Evolutionary conservation across 2,329 filamentous ascomycete genomes (phyloP).

Genomic region (Cytospora chrysosperma): DNA sequence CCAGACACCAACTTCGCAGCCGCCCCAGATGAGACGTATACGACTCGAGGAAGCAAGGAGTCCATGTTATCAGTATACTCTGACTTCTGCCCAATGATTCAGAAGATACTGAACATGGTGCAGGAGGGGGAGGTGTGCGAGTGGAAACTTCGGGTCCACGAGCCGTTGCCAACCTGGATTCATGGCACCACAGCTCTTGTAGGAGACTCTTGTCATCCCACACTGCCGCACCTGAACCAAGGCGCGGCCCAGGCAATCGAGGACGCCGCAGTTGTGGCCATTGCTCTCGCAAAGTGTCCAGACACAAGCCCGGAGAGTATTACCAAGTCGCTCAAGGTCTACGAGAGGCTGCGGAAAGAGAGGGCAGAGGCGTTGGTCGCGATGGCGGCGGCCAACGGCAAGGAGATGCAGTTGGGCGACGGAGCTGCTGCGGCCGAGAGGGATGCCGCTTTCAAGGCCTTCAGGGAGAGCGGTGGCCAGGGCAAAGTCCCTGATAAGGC

Average conservation of each 20-base stretch:
- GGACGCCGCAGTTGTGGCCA: constrained; percentile 50
- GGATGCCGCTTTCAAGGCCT: constrained; percentile 42
- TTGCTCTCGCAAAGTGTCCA: constrained; percentile 41
- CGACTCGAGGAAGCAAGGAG: constrained; percentile 59
- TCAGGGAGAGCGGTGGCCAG: constrained; percentile 42
- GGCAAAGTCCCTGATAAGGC: constrained; percentile 52
- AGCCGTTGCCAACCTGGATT: constrained; percentile 61
- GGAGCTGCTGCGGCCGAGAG: constrained; percentile 46
- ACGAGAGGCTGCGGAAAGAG: constrained; percentile 52
- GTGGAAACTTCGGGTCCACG: constrained; percentile 62
- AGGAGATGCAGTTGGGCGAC: constrained; percentile 45
- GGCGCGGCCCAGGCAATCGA: constrained; percentile 66
- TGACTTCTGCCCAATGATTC: constrained; percentile 61
- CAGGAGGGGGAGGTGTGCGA: constrained; percentile 65
- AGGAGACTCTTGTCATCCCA: constrained; percentile 62
- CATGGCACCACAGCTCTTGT: constrained; percentile 51
- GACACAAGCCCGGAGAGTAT: constrained; percentile 37
- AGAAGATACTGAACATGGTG: constrained; percentile 59
- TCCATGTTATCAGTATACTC: constrained; percentile 59
- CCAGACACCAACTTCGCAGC: constrained; percentile 58
- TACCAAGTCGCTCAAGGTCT: constrained; percentile 47
- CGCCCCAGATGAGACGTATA: constrained; percentile 54
- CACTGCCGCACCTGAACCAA: constrained; percentile 62
- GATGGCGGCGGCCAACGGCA: constrained; percentile 45
- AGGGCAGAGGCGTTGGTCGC: constrained; percentile 49